Conservation (phyloP, 331 rosid species). For the Quercus lobata region DNA sequence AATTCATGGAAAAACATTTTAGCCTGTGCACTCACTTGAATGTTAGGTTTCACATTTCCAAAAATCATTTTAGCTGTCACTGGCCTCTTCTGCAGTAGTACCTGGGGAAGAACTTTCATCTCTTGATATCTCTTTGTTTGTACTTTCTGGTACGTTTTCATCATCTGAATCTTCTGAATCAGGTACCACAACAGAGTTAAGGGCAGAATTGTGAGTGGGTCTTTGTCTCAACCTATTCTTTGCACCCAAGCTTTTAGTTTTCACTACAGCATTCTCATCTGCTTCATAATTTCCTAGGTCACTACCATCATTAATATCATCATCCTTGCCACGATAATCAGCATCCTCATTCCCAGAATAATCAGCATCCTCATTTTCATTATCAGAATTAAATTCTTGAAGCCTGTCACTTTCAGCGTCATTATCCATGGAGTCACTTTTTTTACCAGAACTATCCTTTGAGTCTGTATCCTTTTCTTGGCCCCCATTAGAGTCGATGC, state of each 20-base stretch:
- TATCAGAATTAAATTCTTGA: constrained; percentile 25
- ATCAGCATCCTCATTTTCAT: constrained; percentile 25
- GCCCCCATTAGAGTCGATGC: background rate
- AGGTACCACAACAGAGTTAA: constrained; percentile 38
- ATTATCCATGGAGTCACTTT: constrained; percentile 19
- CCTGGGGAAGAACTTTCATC: background rate
- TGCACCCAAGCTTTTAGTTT: constrained; percentile 45
- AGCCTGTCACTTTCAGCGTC: constrained; percentile 25
- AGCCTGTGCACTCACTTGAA: background rate
- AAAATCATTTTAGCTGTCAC: constrained; percentile 4
- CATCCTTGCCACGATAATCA: constrained; percentile 15
- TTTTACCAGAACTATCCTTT: constrained; percentile 28
- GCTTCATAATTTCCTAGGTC: constrained; percentile 31
- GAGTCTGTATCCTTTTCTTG: constrained; percentile 32
- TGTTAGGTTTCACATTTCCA: background rate
- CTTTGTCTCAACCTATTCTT: constrained; percentile 77
- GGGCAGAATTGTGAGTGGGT: constrained; percentile 67
- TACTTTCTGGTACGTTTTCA: constrained; percentile 24
- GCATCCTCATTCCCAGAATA: constrained; percentile 13
- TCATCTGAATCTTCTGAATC: constrained; percentile 84
- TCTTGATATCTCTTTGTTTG: background rate
- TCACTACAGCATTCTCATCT: constrained; percentile 22
- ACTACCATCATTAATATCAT: constrained; percentile 12
- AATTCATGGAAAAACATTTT: constrained; percentile 11
- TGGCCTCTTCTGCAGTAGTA: background rate